A percentile compares a stretch with the other conserved stretches of the same genome.
These are phyloP conservation scores for Elongisporangium undulatum DNA, from an alignment of 352 stramenopile genomes.

Conservation along the genomic window DNA sequence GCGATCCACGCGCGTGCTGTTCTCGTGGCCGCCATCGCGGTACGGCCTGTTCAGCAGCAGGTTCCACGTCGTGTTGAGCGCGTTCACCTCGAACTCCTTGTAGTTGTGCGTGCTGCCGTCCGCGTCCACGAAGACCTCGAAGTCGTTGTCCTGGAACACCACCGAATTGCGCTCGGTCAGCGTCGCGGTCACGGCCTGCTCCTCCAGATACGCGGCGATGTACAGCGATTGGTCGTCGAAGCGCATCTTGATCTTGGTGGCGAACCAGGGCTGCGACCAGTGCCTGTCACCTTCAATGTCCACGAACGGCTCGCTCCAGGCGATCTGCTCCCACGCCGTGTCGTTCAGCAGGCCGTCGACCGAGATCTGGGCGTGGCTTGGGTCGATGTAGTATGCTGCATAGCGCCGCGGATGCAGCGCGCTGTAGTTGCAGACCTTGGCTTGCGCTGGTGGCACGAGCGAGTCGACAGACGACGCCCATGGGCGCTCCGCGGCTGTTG, in stretches of 20 bases:
- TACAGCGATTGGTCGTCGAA: conserved; percentile 74
- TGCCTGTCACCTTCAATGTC: conserved; percentile 54
- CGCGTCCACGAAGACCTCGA: conserved; percentile 89
- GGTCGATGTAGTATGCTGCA: conserved; percentile 23
- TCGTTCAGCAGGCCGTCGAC: conserved; percentile 65
- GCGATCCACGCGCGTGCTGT: conserved; percentile 72
- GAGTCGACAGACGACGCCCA: conserved; percentile 1
- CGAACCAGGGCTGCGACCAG: conserved; percentile 73
- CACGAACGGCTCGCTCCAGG: conserved; percentile 55
- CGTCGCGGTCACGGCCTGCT: conserved; percentile 67
- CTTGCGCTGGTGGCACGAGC: conserved; percentile 6
- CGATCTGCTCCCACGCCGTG: conserved; percentile 40
- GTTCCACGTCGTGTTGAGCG: conserved; percentile 87
- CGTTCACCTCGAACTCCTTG: conserved; percentile 91
- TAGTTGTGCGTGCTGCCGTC: conserved; percentile 78
- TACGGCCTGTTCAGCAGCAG: conserved; percentile 87
- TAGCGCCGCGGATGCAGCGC: conserved; percentile 31
- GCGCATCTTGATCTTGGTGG: conserved; percentile 65
- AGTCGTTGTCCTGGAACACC: conserved; percentile 88
- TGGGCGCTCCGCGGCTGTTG: neutral
- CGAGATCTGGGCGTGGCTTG: conserved; percentile 12
- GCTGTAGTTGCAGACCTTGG: conserved; percentile 18
- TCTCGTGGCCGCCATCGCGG: conserved; percentile 71
- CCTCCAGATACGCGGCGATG: conserved; percentile 63
- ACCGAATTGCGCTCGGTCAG: conserved; percentile 58